A percentile compares a stretch with the other conserved stretches of the same genome.
phyloP scores from a whole-genome alignment of 495 filamentous ascomycete species.

The Xylaria longipes region DNA sequence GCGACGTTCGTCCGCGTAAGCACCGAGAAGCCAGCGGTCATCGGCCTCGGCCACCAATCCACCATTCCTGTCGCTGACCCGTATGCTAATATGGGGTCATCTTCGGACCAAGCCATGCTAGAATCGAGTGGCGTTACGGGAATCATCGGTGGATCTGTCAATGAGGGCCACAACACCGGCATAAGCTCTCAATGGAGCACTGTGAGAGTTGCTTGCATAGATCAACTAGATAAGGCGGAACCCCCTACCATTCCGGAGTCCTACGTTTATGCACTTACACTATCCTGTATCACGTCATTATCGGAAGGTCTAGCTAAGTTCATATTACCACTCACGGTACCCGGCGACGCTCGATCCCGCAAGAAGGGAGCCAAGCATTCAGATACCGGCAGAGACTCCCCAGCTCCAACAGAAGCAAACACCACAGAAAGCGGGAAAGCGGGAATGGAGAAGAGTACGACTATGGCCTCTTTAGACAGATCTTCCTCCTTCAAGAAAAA shows the following conservation, averaged over 20 bases:
- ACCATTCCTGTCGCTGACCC: constrained; percentile 67
- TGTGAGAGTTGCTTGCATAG: constrained; percentile 85
- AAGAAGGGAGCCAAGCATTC: constrained; percentile 53
- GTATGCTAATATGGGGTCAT: constrained; percentile 44
- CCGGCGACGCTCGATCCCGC: constrained; percentile 59
- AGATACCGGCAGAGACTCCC: constrained; percentile 54
- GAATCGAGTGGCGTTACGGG: constrained; percentile 89
- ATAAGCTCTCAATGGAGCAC: constrained; percentile 92
- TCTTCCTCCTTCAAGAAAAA: constrained; percentile 60
- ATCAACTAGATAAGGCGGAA: constrained; percentile 92
- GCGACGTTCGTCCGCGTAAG: constrained; percentile 85
- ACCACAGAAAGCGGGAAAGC: constrained; percentile 32
- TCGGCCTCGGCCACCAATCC: constrained; percentile 86
- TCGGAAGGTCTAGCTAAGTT: constrained; percentile 93
- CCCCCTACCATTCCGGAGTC: constrained; percentile 84
- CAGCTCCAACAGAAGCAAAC: constrained; percentile 45
- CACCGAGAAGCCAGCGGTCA: constrained; percentile 84
- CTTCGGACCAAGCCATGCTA: constrained; percentile 80
- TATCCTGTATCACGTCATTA: constrained; percentile 85
- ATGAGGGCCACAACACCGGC: constrained; percentile 69
- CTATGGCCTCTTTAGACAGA: constrained; percentile 50
- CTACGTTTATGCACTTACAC: constrained; percentile 87
- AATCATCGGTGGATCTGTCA: constrained; percentile 80
- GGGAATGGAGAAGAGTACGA: constrained; percentile 45
- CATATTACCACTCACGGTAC: constrained; percentile 85